Conservation (phyloP, 73 alveolate genomes). For the Paramecium sonneborni region DNA sequence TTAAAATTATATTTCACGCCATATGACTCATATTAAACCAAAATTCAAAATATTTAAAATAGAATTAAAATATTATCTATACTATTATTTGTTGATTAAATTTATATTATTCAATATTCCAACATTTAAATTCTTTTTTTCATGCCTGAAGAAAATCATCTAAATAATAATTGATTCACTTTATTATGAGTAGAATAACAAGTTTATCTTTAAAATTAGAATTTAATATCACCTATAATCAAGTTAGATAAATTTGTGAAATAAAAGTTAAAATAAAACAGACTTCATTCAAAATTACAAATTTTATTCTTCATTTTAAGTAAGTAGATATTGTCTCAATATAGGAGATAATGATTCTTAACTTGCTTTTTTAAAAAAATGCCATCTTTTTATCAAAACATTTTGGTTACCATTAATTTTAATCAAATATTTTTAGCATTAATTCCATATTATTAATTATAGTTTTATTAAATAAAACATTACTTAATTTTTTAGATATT, state of each 20-base stretch:
- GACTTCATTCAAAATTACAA: too few relatives aligned
- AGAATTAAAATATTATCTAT: neutral
- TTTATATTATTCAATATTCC: neutral
- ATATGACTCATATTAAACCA: neutral
- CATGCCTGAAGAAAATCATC: neutral
- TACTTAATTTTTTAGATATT: too few relatives aligned
- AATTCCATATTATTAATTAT: too few relatives aligned
- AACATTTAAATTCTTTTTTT: neutral
- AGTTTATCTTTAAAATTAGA: neutral
- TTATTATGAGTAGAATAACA: neutral
- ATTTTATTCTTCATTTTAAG: too few relatives aligned
- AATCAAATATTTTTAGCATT: neutral
- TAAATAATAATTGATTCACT: neutral
- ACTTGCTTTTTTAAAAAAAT: neutral
- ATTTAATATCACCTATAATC: neutral
- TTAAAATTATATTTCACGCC: conserved; percentile 14
- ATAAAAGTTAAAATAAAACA: neutral
- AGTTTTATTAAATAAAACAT: too few relatives aligned
- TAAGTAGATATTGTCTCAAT: too few relatives aligned
- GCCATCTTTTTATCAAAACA: neutral
- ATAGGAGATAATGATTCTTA: too few relatives aligned
- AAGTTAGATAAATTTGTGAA: neutral
- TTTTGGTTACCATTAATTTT: neutral
- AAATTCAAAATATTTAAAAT: neutral
- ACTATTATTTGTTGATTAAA: neutral